Conservation (phyloP, 2,329 filamentous ascomycete genomes). For the Hypoxylon sp. region DNA sequence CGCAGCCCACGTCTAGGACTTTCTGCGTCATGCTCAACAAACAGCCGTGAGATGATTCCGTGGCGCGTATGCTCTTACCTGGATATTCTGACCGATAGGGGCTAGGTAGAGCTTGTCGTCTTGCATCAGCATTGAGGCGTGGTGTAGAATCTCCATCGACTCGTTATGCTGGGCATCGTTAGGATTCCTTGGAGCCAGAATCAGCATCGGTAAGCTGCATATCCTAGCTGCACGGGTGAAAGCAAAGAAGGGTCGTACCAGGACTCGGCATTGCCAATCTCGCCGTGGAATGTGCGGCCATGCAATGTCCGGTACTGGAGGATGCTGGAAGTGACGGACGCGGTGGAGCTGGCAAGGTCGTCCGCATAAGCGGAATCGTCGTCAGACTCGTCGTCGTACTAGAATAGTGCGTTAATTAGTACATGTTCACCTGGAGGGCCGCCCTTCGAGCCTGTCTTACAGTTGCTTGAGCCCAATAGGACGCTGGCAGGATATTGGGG, state of each 20-base stretch:
- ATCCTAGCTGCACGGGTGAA: neutral
- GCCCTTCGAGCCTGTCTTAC: conserved; percentile 23
- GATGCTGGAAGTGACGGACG: conserved; percentile 44
- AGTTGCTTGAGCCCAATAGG: conserved; percentile 40
- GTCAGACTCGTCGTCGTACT: conserved; percentile 30
- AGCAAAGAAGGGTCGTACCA: conserved; percentile 33
- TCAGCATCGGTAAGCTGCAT: conserved; percentile 9
- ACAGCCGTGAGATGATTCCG: neutral
- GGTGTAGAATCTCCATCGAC: conserved; percentile 45
- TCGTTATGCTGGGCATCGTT: conserved; percentile 45
- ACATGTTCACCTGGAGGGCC: neutral
- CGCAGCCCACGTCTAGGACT: conserved; percentile 44
- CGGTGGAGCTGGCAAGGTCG: conserved; percentile 44
- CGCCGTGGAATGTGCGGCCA: conserved; percentile 45
- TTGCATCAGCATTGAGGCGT: conserved; percentile 40
- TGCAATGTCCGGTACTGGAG: conserved; percentile 45
- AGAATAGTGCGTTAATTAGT: conserved; percentile 7
- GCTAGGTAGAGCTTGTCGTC: conserved; percentile 41
- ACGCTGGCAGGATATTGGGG: conserved; percentile 37
- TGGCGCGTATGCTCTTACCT: conserved; percentile 27
- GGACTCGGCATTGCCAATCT: conserved; percentile 43
- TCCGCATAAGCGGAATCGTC: conserved; percentile 43
- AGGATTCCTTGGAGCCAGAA: conserved; percentile 38
- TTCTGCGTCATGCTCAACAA: conserved; percentile 32
- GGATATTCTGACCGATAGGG: conserved; percentile 34